Conservation (phyloP, 2,329 filamentous ascomycete species). For the Thermothelomyces thermophilus region DNA sequence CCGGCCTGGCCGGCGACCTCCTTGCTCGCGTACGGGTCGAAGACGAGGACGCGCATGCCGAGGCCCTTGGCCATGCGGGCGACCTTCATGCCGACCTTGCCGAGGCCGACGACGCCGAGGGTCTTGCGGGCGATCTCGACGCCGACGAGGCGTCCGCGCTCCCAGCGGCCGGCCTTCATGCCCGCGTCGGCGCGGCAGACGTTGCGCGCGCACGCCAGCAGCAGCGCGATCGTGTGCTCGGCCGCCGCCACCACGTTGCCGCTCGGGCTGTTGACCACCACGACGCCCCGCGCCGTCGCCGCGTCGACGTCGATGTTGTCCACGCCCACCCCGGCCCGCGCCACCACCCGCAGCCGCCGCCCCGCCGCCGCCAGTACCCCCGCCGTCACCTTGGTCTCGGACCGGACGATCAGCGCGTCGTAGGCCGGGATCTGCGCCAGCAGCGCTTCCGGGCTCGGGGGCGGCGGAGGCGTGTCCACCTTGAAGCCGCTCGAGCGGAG, state of each 20-base stretch:
- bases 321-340: constrained; percentile 72
- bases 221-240: constrained; percentile 68
- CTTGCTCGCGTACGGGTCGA: constrained; percentile 70
- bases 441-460: constrained; percentile 57
- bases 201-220: constrained; percentile 69
- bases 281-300: constrained; percentile 65
- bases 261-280: constrained; percentile 72
- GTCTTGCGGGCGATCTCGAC: constrained; percentile 73
- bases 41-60: constrained; percentile 67
- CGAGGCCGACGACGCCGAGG: constrained; percentile 68
- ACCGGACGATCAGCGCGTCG: constrained; percentile 71
- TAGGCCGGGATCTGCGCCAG: constrained; percentile 60
- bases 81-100: constrained; percentile 78
- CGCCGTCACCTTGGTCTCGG: constrained; percentile 73
- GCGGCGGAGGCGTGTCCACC: constrained; percentile 58
- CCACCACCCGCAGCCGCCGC: constrained; percentile 64
- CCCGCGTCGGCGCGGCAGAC: constrained; percentile 63
- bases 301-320: constrained; percentile 74
- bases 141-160: constrained; percentile 66
- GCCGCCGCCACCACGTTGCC: constrained; percentile 78
- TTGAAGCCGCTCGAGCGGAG: constrained; percentile 56
- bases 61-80: constrained; percentile 72
- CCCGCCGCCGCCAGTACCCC: constrained; percentile 57
- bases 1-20: constrained; percentile 64
- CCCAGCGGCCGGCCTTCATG: constrained; percentile 68